A percentile compares a stretch with the other conserved stretches of the same genome.
phyloP scores from a whole-genome alignment of 805 yeast species.

The Clavispora vitiphila region DNA sequence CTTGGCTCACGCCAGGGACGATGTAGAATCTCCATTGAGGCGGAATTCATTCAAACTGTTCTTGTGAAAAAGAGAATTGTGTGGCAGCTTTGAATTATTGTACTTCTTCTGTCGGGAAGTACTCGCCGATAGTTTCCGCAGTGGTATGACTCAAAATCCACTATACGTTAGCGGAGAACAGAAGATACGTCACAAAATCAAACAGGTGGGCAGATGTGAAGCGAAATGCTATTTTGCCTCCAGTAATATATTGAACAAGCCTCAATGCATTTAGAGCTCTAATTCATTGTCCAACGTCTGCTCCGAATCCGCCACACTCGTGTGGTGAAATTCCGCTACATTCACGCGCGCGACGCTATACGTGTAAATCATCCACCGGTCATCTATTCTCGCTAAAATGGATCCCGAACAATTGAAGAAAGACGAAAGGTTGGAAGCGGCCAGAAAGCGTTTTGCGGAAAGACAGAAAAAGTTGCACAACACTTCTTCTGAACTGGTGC shows the following conservation, averaged over 20 bases:
- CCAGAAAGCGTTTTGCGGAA: constrained; percentile 68
- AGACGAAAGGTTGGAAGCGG: constrained; percentile 66
- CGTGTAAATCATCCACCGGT: background rate
- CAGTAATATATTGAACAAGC: too few species aligned
- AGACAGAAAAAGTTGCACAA: constrained; percentile 55
- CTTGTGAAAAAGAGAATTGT: too few species aligned
- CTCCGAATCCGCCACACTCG: background rate
- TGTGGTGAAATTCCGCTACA: background rate
- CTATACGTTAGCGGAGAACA: too few species aligned
- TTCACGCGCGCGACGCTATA: background rate
- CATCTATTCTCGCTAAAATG: background rate
- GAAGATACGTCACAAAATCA: too few species aligned
- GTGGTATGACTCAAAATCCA: too few species aligned
- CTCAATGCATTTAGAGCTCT: too few species aligned
- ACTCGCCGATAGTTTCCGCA: background rate
- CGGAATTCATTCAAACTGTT: too few species aligned
- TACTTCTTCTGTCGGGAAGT: background rate
- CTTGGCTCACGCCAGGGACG: too few species aligned
- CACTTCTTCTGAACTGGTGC: constrained; percentile 1
- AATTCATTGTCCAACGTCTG: background rate
- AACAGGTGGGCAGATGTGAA: too few species aligned
- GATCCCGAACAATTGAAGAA: constrained; percentile 28
- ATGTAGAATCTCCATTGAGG: too few species aligned
- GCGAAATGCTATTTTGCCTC: too few species aligned
- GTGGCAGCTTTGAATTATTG: too few species aligned